Evolutionary conservation across 2,329 filamentous ascomycete species (phyloP), one percentile per base, ranked within the genome.

Genomic region (Graphiopsis chlorocephala): DNA sequence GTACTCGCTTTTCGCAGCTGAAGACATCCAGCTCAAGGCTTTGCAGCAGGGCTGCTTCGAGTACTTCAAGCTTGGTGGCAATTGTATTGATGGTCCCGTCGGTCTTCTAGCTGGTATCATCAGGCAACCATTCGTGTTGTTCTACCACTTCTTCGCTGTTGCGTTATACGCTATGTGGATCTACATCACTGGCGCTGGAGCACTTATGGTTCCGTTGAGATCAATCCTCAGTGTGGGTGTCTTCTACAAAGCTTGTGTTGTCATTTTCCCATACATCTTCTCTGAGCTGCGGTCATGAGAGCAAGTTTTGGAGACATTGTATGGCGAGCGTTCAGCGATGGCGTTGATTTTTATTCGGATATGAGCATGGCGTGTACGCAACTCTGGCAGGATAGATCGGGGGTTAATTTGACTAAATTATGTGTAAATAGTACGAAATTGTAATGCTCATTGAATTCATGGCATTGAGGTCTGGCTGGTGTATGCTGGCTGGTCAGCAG

Each of bases 141-240:
- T 95, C 71, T 91, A 90, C 76, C 95, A 99, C 79, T 99, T 99
- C 81, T 99, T 97, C 80, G 86, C 88, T 29, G 95, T 99, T 33
- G 95, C 95, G 2, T 88, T 98, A 70, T 85, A 96, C 69, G 88
- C 90, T 28, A 92, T 98, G 69, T 96, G 91, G 90, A 78, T 88
- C n/a, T 74, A 80, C 50, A 78, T 88, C 68, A 81, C 70, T 1
- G 83, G 74, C 74, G 83, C 73, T 76, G 84, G 67, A 71, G 62
- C 76, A 1, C 72, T 78, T 64, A 68, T 73, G 31, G 68, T 76
- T 47, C 81, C 81, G 4, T 72, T 80, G 42, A 73, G 76, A 45
- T 28, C 56, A 4, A 50, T 78, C 3, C 67, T 68, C n/a, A 77
- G 76, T 83, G 1, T 81, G 81, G 55, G 72, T 76, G 76, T 86